Conservation (phyloP, 345 rosid genomes). For the Xanthoceras sorbifolium region DNA sequence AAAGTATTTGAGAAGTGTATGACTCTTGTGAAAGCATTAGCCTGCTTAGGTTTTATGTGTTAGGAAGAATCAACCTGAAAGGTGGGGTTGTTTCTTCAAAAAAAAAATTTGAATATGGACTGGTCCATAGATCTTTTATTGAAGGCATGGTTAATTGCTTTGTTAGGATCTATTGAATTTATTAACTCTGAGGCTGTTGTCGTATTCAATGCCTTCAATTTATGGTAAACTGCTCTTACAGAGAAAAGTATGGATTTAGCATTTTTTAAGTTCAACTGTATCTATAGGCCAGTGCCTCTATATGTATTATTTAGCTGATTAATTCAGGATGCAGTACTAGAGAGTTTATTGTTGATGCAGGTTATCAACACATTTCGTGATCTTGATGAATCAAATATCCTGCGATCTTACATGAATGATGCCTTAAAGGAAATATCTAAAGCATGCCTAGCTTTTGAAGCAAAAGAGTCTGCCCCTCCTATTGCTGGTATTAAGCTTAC, state of each 20-base stretch:
- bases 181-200: background rate
- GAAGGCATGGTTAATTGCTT: background rate
- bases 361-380: slow-evolving; percentile 77
- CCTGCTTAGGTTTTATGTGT: background rate
- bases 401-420: slow-evolving; percentile 75
- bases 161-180: background rate
- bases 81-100: background rate
- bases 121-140: background rate
- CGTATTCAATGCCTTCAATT: slow-evolving; percentile 2
- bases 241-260: background rate
- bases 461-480: slow-evolving; percentile 88
- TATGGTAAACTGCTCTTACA: background rate
- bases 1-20: background rate
- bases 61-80: slow-evolving; percentile 3
- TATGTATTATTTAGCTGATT: background rate
- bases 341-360: slow-evolving; percentile 42
- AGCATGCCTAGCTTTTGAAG: slow-evolving; percentile 91
- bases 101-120: background rate
- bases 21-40: background rate
- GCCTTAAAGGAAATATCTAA: slow-evolving; percentile 80
- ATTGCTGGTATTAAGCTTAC: slow-evolving; percentile 61
- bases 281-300: slow-evolving; percentile 14
- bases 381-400: slow-evolving; percentile 82
- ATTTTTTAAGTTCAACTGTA: background rate
- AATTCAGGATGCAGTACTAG: slow-evolving; percentile 18